phyloP scores from a whole-genome alignment of 768 basidiomycete genomes.

The Boletus reticulatus region DNA sequence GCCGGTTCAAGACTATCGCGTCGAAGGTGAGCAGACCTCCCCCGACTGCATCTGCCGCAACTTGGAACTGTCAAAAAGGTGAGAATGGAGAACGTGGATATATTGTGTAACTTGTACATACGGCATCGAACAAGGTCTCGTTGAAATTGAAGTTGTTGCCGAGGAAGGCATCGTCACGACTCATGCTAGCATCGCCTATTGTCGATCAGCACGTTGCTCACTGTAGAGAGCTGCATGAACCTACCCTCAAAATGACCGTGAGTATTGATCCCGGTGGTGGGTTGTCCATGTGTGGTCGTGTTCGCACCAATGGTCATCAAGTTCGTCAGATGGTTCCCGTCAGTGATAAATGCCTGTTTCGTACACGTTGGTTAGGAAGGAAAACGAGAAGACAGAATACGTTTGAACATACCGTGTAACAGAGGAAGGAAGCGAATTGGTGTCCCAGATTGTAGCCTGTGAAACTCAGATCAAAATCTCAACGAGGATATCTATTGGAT shows the following conservation, averaged over 20 bases:
- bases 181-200: slow-evolving; percentile 21
- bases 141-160: slow-evolving; percentile 22
- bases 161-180: slow-evolving; percentile 19
- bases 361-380: background rate
- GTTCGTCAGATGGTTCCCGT: slow-evolving; percentile 25
- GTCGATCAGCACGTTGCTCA: background rate
- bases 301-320: slow-evolving; percentile 25
- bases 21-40: slow-evolving; percentile 15
- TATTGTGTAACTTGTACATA: background rate
- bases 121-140: slow-evolving; percentile 19
- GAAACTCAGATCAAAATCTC: background rate
- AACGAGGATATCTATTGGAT: too few species aligned
- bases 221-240: background rate
- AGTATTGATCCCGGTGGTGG: slow-evolving; percentile 15
- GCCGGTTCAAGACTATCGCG: slow-evolving; percentile 14
- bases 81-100: background rate
- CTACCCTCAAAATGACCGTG: slow-evolving; percentile 23
- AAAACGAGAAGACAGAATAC: background rate
- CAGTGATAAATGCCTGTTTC: slow-evolving; percentile 12
- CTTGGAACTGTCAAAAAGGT: slow-evolving; percentile 1
- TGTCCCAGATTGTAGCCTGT: slow-evolving; percentile 23
- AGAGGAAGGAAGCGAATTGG: slow-evolving; percentile 13
- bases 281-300: slow-evolving; percentile 1
- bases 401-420: slow-evolving; percentile 10
- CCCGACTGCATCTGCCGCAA: slow-evolving; percentile 15